Evolutionary conservation across 352 stramenopile species (phyloP).

Genomic region (Pythium folliculosum): DNA sequence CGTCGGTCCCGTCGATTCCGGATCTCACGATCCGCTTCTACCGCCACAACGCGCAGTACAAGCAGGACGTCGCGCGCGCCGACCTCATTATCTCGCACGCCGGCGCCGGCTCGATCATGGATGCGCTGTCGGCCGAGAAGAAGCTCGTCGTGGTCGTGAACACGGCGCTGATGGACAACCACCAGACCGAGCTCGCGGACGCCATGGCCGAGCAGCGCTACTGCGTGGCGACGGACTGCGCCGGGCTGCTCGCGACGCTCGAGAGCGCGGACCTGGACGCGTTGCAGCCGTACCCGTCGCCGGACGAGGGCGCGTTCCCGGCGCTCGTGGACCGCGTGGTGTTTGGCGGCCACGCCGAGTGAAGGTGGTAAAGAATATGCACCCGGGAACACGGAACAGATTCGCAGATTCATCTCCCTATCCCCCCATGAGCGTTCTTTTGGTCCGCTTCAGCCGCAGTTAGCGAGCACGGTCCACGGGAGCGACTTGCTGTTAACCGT

Average conservation of each 20-base stretch:
- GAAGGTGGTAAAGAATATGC: neutral
- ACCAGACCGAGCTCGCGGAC: slow-evolving; percentile 94
- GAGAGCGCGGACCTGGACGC: slow-evolving; percentile 39
- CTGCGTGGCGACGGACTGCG: slow-evolving; percentile 56
- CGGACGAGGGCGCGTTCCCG: slow-evolving; percentile 68
- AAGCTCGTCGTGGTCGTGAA: slow-evolving; percentile 95
- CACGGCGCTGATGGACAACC: slow-evolving; percentile 96
- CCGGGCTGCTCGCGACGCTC: slow-evolving; percentile 39
- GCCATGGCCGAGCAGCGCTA: slow-evolving; percentile 84
- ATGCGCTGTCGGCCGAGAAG: slow-evolving; percentile 82
- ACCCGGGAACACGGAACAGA: neutral
- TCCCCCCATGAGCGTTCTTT: too few relatives aligned
- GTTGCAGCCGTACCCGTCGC: slow-evolving; percentile 55
- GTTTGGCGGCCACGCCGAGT: slow-evolving; percentile 10
- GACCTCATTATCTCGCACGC: slow-evolving; percentile 96
- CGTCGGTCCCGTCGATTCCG: slow-evolving; percentile 19
- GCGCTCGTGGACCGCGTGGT: slow-evolving; percentile 62
- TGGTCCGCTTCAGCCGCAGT: slow-evolving; percentile 19
- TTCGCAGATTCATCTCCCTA: too few relatives aligned
- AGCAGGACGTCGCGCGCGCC: slow-evolving; percentile 86
- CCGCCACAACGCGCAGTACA: slow-evolving; percentile 90
- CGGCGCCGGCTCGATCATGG: slow-evolving; percentile 93
- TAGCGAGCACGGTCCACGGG: slow-evolving; percentile 7
- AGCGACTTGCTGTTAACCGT: neutral
- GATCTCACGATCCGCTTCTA: slow-evolving; percentile 70